These are phyloP conservation scores for Bruguiera parviflora DNA, from an alignment of 345 rosid genomes.

Conservation along the genomic window DNA sequence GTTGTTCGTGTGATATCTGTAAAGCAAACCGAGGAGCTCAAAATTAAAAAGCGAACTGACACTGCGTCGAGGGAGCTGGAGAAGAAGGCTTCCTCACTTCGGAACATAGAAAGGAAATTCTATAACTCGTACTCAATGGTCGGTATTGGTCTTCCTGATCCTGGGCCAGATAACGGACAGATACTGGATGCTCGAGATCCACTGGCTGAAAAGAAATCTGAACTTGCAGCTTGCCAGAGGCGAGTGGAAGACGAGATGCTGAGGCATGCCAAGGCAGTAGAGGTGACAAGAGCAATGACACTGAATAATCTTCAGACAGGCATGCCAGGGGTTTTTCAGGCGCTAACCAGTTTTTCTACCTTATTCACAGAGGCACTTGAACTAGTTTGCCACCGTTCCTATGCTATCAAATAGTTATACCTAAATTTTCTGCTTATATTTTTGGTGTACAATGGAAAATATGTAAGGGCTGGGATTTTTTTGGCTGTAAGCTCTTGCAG, in stretches of 20 bases:
- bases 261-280: constrained; percentile 79
- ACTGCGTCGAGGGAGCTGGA: constrained; percentile 81
- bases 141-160: constrained; percentile 74
- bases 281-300: constrained; percentile 91
- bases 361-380: constrained; percentile 66
- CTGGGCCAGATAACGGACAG: constrained; percentile 62
- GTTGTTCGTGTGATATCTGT: constrained; percentile 73
- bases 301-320: constrained; percentile 87
- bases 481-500: constrained; percentile 31
- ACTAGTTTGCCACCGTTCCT: constrained; percentile 69
- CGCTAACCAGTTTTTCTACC: constrained; percentile 78
- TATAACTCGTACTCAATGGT: constrained; percentile 91
- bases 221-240: constrained; percentile 82
- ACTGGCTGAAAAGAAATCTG: constrained; percentile 73
- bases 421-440: constrained; percentile 16
- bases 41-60: constrained; percentile 73
- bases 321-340: constrained; percentile 89
- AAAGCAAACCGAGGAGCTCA: constrained; percentile 79
- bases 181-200: constrained; percentile 86
- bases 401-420: constrained; percentile 58
- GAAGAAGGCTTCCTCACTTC: constrained; percentile 83
- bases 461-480: constrained; percentile 33
- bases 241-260: constrained; percentile 89
- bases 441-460: constrained; percentile 22
- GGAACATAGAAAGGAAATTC: constrained; percentile 86